Evolutionary conservation across 176 grass and related monocot species (phyloP).

Genomic region (Thalia dealbata): DNA sequence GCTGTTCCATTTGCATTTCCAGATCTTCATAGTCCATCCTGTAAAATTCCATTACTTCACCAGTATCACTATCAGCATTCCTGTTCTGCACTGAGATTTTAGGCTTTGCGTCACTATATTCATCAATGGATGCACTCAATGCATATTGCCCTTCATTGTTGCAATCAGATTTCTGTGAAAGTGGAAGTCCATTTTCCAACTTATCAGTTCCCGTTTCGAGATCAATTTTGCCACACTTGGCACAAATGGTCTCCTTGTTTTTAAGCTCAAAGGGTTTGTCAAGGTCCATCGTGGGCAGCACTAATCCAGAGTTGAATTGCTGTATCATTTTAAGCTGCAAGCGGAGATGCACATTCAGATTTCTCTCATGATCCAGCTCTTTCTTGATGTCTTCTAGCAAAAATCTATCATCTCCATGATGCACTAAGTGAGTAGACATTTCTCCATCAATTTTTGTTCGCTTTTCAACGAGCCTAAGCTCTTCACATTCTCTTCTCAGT

Average conservation of each 20-base stretch:
- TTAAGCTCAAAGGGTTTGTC: constrained; percentile 71
- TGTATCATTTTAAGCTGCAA: constrained; percentile 78
- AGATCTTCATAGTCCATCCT: constrained; percentile 85
- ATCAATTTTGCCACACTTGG: constrained; percentile 1
- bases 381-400: constrained; percentile 66
- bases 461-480: constrained; percentile 25
- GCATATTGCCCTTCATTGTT: constrained; percentile 47
- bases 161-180: constrained; percentile 34
- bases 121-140: constrained; percentile 51
- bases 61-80: constrained; percentile 59
- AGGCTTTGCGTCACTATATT: constrained; percentile 21
- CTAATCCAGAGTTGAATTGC: constrained; percentile 74
- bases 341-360: constrained; percentile 53
- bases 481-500: constrained; percentile 73
- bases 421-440: constrained; percentile 16
- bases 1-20: constrained; percentile 98
- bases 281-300: constrained; percentile 80
- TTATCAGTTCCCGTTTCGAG: neutral
- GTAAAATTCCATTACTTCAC: constrained; percentile 71
- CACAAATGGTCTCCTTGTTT: constrained; percentile 48
- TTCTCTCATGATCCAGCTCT: constrained; percentile 73
- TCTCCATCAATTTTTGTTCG: constrained; percentile 35
- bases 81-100: constrained; percentile 39
- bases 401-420: constrained; percentile 37
- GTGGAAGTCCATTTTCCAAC: constrained; percentile 36